Evolutionary conservation across 768 basidiomycete genomes (phyloP).

Genomic region (Amanita rimosa): DNA sequence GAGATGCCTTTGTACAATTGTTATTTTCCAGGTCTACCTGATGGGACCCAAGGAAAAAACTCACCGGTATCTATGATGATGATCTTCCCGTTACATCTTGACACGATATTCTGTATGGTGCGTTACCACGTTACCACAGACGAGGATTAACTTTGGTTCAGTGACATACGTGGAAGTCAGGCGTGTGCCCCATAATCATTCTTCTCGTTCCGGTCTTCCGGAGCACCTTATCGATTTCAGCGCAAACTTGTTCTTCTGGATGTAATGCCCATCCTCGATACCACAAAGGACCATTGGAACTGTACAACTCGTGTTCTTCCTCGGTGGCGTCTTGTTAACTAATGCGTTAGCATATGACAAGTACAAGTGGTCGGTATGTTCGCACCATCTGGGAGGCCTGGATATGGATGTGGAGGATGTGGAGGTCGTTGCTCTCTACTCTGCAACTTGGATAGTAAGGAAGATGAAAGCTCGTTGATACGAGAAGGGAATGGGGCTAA

Average conservation of each 20-base stretch:
- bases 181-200: slow-evolving; percentile 97
- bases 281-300: slow-evolving; percentile 80
- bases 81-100: slow-evolving; percentile 83
- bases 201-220: slow-evolving; percentile 69
- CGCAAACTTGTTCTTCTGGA: slow-evolving; percentile 58
- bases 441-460: slow-evolving; percentile 65
- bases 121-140: background rate
- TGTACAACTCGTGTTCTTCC: slow-evolving; percentile 66
- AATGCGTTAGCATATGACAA: slow-evolving; percentile 6
- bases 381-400: slow-evolving; percentile 46
- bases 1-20: slow-evolving; percentile 58
- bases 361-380: background rate
- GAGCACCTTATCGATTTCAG: slow-evolving; percentile 58
- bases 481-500: slow-evolving; percentile 73
- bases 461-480: slow-evolving; percentile 68
- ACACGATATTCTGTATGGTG: slow-evolving; percentile 54
- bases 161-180: slow-evolving; percentile 57
- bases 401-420: slow-evolving; percentile 34
- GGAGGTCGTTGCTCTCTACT: slow-evolving; percentile 57
- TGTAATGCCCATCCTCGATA: slow-evolving; percentile 88
- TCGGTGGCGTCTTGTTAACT: slow-evolving; percentile 37
- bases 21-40: background rate
- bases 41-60: background rate
- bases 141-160: background rate
- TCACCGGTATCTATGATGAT: slow-evolving; percentile 92